phyloP scores from a whole-genome alignment of 345 rosid genomes.

The Camelina laxa region DNA sequence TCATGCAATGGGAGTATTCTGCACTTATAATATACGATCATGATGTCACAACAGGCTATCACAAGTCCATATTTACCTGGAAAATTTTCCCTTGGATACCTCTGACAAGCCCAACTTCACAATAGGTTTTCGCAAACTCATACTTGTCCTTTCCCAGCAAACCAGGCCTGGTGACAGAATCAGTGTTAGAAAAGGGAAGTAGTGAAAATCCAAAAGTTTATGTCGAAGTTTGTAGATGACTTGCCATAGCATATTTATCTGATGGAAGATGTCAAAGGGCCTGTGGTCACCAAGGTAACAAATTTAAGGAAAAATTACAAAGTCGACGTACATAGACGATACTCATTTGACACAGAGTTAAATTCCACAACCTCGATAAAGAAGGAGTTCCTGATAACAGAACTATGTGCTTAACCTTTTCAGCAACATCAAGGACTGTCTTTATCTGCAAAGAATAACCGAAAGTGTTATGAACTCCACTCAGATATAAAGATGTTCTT shows the following conservation, averaged over 20 bases:
- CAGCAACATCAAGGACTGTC: conserved; percentile 83
- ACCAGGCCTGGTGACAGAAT: conserved; percentile 78
- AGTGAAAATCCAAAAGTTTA: conserved; percentile 30
- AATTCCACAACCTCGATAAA: conserved; percentile 80
- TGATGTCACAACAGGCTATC: conserved; percentile 23
- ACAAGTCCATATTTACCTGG: conserved; percentile 62
- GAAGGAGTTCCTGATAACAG: conserved; percentile 97
- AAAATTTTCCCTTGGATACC: conserved; percentile 62
- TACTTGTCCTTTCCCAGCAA: conserved; percentile 85
- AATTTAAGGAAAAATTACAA: conserved; percentile 14
- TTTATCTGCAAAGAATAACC: conserved; percentile 54
- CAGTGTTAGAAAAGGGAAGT: conserved; percentile 30
- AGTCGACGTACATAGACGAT: conserved; percentile 25
- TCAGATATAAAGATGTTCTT: conserved; percentile 15
- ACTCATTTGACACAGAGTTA: conserved; percentile 28
- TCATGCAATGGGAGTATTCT: conserved; percentile 17
- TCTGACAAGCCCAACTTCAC: conserved; percentile 61
- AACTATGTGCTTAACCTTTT: conserved; percentile 72
- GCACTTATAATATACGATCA: conserved; percentile 12
- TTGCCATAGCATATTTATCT: conserved; percentile 93
- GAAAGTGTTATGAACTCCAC: conserved; percentile 16
- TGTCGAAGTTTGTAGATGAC: conserved; percentile 44
- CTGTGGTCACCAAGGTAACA: conserved; percentile 68
- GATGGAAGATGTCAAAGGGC: conserved; percentile 97
- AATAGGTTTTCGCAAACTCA: conserved; percentile 90